Evolutionary conservation across 2,329 filamentous ascomycete species (phyloP).

Genomic region (Colletotrichum liaoningense): DNA sequence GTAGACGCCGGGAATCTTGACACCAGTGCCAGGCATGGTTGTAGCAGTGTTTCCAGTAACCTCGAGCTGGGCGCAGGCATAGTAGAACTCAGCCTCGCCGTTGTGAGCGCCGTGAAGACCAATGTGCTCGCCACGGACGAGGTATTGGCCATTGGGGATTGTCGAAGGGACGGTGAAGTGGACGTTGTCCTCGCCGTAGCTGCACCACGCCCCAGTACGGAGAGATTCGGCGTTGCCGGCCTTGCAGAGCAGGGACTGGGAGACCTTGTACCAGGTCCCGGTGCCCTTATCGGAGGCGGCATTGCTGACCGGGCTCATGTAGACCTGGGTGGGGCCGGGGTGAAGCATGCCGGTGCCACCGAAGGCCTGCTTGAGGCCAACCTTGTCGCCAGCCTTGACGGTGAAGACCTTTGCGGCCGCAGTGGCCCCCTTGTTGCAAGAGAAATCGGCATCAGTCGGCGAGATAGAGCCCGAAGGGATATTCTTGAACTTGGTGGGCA

Average conservation of each 20-base stretch:
- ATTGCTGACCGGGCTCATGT: conserved; percentile 35
- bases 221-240: conserved; percentile 29
- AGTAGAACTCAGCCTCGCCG: conserved; percentile 52
- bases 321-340: conserved; percentile 38
- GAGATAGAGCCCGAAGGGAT: conserved; percentile 26
- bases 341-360: conserved; percentile 35
- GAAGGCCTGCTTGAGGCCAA: conserved; percentile 35
- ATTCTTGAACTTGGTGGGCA: conserved; percentile 36
- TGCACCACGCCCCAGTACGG: conserved; percentile 34
- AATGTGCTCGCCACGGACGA: conserved; percentile 59
- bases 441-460: conserved; percentile 29
- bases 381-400: conserved; percentile 35
- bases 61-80: conserved; percentile 57
- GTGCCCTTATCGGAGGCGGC: conserved; percentile 37
- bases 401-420: conserved; percentile 25
- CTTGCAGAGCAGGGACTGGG: conserved; percentile 33
- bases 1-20: conserved; percentile 53
- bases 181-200: conserved; percentile 37
- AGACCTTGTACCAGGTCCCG: conserved; percentile 43
- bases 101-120: conserved; percentile 53
- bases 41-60: conserved; percentile 41
- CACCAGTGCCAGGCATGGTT: conserved; percentile 35
- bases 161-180: conserved; percentile 50
- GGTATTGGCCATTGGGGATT: conserved; percentile 55
- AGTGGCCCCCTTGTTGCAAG: conserved; percentile 29